phyloP scores from a whole-genome alignment of 345 rosid genomes.

The Salix dunnii region DNA sequence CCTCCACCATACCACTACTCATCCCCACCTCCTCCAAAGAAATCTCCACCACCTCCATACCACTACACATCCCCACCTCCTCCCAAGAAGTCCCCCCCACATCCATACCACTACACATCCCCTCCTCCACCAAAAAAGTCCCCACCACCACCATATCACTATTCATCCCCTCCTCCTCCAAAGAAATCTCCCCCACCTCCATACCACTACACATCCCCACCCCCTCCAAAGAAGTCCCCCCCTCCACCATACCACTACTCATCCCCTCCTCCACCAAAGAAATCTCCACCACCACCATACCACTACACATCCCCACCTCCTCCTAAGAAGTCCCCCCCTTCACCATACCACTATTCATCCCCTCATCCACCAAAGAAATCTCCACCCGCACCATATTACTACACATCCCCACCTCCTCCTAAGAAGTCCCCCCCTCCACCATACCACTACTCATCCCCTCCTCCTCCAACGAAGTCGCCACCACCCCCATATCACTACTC shows the following conservation, averaged over 20 bases:
- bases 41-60: neutral
- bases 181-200: neutral
- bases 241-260: conserved; percentile 3
- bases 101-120: neutral
- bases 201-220: conserved; percentile 4
- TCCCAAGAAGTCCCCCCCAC: neutral
- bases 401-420: conserved; percentile 8
- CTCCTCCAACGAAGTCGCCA: neutral
- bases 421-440: neutral
- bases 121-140: conserved; percentile 25
- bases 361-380: conserved; percentile 2
- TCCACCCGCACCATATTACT: neutral
- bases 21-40: conserved; percentile 3
- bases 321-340: neutral
- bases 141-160: conserved; percentile 12
- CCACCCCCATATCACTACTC: conserved; percentile 3
- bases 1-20: neutral
- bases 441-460: neutral
- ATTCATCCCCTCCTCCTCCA: neutral
- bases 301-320: neutral
- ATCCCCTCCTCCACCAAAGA: neutral
- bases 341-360: conserved; percentile 11
- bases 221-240: accelerated
- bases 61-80: neutral
- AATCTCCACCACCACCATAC: neutral